Evolutionary conservation across 2,329 filamentous ascomycete genomes (phyloP).

Genomic region (Ascochyta lentis): DNA sequence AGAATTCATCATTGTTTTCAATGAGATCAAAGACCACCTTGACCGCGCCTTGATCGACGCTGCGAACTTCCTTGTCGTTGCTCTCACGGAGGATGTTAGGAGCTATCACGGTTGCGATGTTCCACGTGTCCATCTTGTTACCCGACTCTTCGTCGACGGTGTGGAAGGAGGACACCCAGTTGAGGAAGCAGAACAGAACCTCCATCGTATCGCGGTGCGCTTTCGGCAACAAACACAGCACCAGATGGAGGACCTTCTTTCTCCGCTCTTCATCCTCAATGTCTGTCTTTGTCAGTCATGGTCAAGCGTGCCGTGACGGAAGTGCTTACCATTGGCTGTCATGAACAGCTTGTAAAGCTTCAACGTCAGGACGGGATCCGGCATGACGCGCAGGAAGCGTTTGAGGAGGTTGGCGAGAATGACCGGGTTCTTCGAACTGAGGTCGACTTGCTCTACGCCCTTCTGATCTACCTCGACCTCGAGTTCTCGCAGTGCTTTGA

Average conservation of each 20-base stretch:
- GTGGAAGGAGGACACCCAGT: constrained; percentile 97
- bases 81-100: constrained; percentile 88
- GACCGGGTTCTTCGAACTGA: constrained; percentile 88
- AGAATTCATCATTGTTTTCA: constrained; percentile 93
- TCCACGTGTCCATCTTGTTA: constrained; percentile 99
- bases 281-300: constrained; percentile 55
- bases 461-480: constrained; percentile 85
- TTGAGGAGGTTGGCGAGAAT: constrained; percentile 94
- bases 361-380: constrained; percentile 91
- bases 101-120: constrained; percentile 94
- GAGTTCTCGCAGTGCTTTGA: constrained; percentile 87
- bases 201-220: constrained; percentile 92
- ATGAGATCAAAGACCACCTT: constrained; percentile 92
- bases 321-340: constrained; percentile 74
- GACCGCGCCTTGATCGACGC: constrained; percentile 92
- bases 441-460: constrained; percentile 83
- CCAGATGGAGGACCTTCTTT: constrained; percentile 84
- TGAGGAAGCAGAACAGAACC: constrained; percentile 93
- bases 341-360: constrained; percentile 94
- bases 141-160: constrained; percentile 96
- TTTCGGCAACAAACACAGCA: constrained; percentile 92
- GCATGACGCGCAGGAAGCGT: constrained; percentile 92
- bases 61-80: constrained; percentile 57
- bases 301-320: neutral
- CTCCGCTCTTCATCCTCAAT: constrained; percentile 82